A percentile compares a stretch with the other conserved stretches of the same genome.
These are phyloP conservation scores for Curvularia eragrostidis DNA, from an alignment of 2,329 filamentous ascomycete genomes.

Conservation along the genomic window DNA sequence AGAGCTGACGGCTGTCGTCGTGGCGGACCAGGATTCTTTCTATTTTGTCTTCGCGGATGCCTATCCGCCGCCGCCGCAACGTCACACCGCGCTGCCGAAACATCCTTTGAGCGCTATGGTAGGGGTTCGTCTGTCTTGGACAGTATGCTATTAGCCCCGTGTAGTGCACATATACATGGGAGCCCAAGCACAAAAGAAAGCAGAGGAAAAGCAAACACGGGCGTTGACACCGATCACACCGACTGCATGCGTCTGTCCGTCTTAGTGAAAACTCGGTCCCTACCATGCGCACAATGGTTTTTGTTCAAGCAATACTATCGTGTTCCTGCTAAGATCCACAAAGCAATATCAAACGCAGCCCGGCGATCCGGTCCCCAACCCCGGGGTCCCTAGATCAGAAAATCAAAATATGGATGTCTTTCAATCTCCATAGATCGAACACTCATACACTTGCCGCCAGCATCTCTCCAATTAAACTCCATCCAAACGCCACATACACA, in stretches of 20 bases:
- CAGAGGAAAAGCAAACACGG: not conserved
- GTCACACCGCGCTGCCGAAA: constrained; percentile 8
- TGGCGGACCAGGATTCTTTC: constrained; percentile 2
- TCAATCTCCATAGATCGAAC: constrained; percentile 1
- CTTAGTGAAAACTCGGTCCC: not conserved
- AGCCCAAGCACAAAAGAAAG: constrained; percentile 1
- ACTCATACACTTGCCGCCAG: constrained; percentile 1
- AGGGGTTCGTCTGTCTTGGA: not conserved
- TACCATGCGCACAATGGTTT: not conserved
- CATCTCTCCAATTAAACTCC: not conserved
- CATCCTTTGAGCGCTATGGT: not conserved
- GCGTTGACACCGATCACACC: not conserved
- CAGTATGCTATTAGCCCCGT: not conserved
- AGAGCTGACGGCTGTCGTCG: constrained; percentile 7
- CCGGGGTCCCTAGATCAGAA: constrained; percentile 5
- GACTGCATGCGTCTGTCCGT: not conserved
- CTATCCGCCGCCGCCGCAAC: constrained; percentile 6
- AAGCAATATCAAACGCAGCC: constrained; percentile 11
- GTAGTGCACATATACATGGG: not conserved
- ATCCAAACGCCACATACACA: constrained; percentile 8
- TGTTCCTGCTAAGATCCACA: not conserved
- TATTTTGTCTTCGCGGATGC: constrained; percentile 4
- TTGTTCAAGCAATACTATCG: not conserved
- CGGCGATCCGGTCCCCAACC: constrained; percentile 1
- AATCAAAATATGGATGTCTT: not conserved